Evolutionary conservation across 176 grass and related monocot species (phyloP).

Genomic region (Carex cristatella): DNA sequence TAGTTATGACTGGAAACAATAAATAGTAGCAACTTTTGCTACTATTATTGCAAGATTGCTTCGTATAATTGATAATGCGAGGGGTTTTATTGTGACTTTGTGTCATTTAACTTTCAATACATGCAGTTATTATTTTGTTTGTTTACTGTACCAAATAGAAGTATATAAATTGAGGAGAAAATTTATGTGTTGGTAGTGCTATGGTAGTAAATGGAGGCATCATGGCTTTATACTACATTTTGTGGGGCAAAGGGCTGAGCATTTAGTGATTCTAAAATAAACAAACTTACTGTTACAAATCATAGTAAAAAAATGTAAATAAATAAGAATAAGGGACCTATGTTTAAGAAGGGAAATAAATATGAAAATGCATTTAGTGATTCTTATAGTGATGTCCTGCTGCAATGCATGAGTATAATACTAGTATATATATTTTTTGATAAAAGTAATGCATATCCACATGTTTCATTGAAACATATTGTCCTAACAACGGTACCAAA

Average conservation of each 20-base stretch:
- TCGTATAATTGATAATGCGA: background rate
- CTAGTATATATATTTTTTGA: too few species aligned
- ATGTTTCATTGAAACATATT: too few species aligned
- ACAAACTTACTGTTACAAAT: too few species aligned
- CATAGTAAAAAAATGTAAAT: too few species aligned
- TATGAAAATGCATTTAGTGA: too few species aligned
- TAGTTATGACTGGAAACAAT: background rate
- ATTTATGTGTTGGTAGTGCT: constrained; percentile 47
- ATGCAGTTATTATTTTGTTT: background rate
- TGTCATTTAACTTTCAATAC: background rate
- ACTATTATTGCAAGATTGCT: background rate
- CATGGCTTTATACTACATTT: constrained; percentile 79
- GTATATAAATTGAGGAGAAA: background rate
- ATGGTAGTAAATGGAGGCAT: constrained; percentile 94
- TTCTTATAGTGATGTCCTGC: too few species aligned
- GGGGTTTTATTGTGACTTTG: background rate
- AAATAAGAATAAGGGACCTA: too few species aligned
- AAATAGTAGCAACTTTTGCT: background rate
- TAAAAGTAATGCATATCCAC: too few species aligned
- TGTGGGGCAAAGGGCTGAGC: constrained; percentile 85
- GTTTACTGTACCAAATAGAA: constrained; percentile 2
- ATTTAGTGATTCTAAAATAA: too few species aligned
- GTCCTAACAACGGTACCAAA: too few species aligned
- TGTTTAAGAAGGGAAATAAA: too few species aligned
- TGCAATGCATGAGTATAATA: too few species aligned